Evolutionary conservation across 805 yeast genomes (phyloP), one percentile per base, ranked within the genome.

Genomic region (Metschnikowia anglica): DNA sequence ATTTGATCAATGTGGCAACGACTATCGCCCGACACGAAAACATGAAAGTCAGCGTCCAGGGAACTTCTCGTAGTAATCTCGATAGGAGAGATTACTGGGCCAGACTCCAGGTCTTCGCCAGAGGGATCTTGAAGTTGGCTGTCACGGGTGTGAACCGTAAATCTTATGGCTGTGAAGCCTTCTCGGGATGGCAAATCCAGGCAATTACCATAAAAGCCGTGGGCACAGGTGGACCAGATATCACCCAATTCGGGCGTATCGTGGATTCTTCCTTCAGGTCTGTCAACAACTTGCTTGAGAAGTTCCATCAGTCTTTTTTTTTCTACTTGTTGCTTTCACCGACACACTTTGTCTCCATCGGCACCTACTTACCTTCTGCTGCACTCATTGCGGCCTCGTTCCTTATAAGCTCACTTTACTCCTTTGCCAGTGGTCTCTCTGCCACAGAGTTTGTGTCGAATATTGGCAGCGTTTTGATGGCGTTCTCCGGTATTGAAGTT

Each of bases 241-340:
- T 91, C 44, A 91, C 98, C 1, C 88, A 93, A 19, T 83, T 85
- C 61, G 99, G 98, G 4, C 78, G 98, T 60, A 75, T 91, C 3
- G 77, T 88, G 15, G 99, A 93, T 64, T 88, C 95, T 2, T 70
- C 85, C 7, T 82, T 90, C 59, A 77, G 99, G 47, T 82, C 96
- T 0, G 85, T 93, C 27, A 93, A 93, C 67, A 93, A 93, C 60
- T 72, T 93, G 52, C 70, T 91, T 28, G 99, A 93, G 62, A 95
- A 91, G 61, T 91, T 91, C 65, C 99, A 93, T 64, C 99, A 93
- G 65, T 88, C 97, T 1, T 93, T 89, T 58, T 93, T 93, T 72
- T 93, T 90, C 59, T 93, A 91, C 66, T 73, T 91, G 52, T 61
- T 93, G 65, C 63, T 93, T 37, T 78, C 88, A 0, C 95, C 97